Conservation (phyloP, 352 stramenopile species). For the Pythium diclinum region DNA sequence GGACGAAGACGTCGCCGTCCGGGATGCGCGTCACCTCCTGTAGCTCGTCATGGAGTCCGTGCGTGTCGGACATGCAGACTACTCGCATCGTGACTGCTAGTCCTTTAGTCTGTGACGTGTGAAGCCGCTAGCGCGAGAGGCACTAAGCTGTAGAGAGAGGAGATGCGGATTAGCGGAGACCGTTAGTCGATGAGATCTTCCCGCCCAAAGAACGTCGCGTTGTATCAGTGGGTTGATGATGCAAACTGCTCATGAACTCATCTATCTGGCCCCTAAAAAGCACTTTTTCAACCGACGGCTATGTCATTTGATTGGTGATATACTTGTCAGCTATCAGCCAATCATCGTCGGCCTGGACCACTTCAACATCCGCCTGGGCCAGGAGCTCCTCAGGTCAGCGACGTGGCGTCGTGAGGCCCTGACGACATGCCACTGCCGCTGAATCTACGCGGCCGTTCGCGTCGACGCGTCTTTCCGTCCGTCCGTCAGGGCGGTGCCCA, state of each 20-base stretch:
- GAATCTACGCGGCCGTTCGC: not conserved
- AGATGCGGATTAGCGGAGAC: not conserved
- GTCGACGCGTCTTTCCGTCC: not conserved
- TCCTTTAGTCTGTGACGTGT: no score
- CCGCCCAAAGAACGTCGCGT: no score
- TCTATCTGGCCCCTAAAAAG: not conserved
- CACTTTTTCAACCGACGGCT: not conserved
- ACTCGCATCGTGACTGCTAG: slow-evolving; percentile 42
- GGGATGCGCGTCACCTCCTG: slow-evolving; percentile 37
- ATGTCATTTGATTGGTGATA: not conserved
- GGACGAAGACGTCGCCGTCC: slow-evolving; percentile 81
- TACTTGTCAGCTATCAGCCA: not conserved
- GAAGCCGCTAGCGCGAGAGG: no score
- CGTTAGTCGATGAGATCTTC: not conserved
- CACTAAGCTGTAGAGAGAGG: no score
- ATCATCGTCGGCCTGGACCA: not conserved
- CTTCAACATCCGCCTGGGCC: not conserved
- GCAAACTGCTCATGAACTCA: not conserved
- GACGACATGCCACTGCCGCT: not conserved
- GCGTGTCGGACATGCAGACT: slow-evolving; percentile 76
- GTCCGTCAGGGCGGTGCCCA: not conserved
- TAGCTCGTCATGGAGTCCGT: slow-evolving; percentile 69
- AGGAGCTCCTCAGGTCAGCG: not conserved
- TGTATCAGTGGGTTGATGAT: not conserved
- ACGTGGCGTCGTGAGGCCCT: not conserved